A percentile compares a stretch with the other conserved stretches of the same genome.
Evolutionary conservation across 768 basidiomycete species (phyloP).

Genomic region (Pleurotus pulmonarius): DNA sequence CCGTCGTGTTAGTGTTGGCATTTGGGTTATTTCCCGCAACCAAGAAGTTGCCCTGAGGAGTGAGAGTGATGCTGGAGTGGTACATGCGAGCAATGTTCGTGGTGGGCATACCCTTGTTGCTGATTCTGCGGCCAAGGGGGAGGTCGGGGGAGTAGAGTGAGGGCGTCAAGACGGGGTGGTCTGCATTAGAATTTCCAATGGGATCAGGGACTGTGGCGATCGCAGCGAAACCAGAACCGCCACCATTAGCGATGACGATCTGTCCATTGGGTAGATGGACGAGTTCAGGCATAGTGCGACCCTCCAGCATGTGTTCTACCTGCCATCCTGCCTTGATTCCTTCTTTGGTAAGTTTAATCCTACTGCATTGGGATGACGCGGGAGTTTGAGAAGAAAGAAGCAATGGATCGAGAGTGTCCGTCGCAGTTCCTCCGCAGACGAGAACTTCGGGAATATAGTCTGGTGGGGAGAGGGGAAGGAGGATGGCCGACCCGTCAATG

Average conservation of each 20-base stretch:
- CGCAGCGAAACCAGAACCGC: constrained; percentile 24
- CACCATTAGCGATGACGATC: constrained; percentile 51
- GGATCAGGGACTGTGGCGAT: constrained; percentile 21
- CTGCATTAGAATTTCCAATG: constrained; percentile 41
- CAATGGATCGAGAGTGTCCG: constrained; percentile 25
- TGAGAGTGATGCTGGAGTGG: constrained; percentile 28
- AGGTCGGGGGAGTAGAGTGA: constrained; percentile 37
- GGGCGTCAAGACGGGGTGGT: constrained; percentile 36
- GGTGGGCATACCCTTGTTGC: constrained; percentile 26
- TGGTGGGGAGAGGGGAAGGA: constrained; percentile 21
- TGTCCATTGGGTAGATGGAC: constrained; percentile 52
- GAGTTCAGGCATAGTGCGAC: constrained; percentile 56
- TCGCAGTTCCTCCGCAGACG: constrained; percentile 25
- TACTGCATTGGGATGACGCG: constrained; percentile 30
- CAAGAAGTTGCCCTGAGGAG: constrained; percentile 21
- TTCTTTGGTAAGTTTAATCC: constrained; percentile 52
- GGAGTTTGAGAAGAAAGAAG: constrained; percentile 53
- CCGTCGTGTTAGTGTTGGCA: constrained; percentile 7
- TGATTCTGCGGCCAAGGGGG: constrained; percentile 30
- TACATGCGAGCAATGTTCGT: constrained; percentile 26
- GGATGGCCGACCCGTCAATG: constrained; percentile 51
- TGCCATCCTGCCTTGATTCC: constrained; percentile 35
- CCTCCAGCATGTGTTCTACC: constrained; percentile 47
- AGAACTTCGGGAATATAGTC: constrained; percentile 31
- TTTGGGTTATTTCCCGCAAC: constrained; percentile 28